Base-by-base conservation (phyloP, 176 grass and related monocot species). In the Dactylis glomerata region DNA sequence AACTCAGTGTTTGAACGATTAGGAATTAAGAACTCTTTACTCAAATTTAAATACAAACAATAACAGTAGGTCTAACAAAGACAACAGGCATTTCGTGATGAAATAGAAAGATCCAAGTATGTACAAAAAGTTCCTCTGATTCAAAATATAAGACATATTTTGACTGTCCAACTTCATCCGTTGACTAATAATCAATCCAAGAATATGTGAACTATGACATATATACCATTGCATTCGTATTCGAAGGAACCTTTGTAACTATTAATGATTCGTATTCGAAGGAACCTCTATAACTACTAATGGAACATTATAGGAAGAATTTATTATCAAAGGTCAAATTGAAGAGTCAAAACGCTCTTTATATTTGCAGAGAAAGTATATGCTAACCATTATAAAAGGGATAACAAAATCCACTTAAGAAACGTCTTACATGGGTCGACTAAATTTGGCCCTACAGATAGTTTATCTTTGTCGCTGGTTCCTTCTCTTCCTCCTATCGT, bases 331-430 rank as follows among this genome's bases (percentile, higher is more conserved):
- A 30, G 15, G 26, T 73, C 14, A 28, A 69, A 73, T 27, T 73
- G 70, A 28, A 46, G 7, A 47, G 24, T 4, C 40, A 73, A 73
- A 44, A 46, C 28, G 26, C 12, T 4, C 69, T 7, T 46, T 73
- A 73, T 17, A 28, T 28, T 73, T 73, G 44, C 24, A 73, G 70
- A 45, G 24, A 80, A 51, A 31, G 44, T 74, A 74, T 32, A 52
- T 36, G 13, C 51, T 68, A 69, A 50, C 17, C 34, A 81, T 62
- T 58, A 59, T 49, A 90, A 8, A 76, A 32, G 78, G 61, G 44
- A 70, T 28, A 54, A 27, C 41, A 84, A 55, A 33, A 67, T 42
- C 46, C 19, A 37, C 56, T 68, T 76, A n/a, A n/a, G n/a, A n/a
- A n/a, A n/a, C n/a, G n/a, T n/a, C n/a, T n/a, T n/a, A n/a, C n/a